A percentile compares a stretch with the other conserved stretches of the same genome.
phyloP scores from a whole-genome alignment of 257 asterid genomes.

The Fraxinus excelsior region DNA sequence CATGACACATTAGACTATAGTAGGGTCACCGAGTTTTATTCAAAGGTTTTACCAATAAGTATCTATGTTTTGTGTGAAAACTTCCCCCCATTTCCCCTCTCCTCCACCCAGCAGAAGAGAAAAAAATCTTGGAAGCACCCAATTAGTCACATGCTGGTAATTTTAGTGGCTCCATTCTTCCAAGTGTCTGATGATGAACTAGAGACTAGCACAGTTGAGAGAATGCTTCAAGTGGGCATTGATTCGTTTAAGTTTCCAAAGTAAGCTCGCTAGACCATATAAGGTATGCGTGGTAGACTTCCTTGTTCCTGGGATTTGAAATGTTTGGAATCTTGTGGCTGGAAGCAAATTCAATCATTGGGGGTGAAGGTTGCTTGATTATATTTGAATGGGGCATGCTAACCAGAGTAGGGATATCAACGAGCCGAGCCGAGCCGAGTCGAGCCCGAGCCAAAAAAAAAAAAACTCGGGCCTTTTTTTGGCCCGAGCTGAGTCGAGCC shows the following conservation, averaged over 20 bases:
- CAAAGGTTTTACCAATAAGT: background rate
- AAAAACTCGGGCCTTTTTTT: too few relatives aligned
- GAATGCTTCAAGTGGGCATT: background rate
- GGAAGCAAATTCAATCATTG: conserved; percentile 1
- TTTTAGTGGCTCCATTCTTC: background rate
- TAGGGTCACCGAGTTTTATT: background rate
- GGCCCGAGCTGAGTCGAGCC: too few relatives aligned
- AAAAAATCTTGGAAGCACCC: background rate
- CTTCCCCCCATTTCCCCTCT: background rate
- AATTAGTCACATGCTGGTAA: background rate
- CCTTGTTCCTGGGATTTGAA: background rate
- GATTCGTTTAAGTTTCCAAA: background rate
- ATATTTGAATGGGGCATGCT: background rate
- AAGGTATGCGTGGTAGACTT: background rate
- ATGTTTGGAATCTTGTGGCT: background rate
- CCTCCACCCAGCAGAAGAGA: background rate
- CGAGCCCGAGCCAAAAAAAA: too few relatives aligned
- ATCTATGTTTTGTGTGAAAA: background rate
- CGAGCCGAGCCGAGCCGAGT: too few relatives aligned
- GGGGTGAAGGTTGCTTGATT: background rate
- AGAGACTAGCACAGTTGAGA: background rate
- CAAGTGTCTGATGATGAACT: background rate
- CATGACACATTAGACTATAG: background rate
- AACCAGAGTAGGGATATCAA: too few relatives aligned
- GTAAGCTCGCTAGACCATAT: background rate